These are phyloP conservation scores for Sphenostylis stenocarpa DNA, from an alignment of 306 rosid genomes.

Conservation along the genomic window DNA sequence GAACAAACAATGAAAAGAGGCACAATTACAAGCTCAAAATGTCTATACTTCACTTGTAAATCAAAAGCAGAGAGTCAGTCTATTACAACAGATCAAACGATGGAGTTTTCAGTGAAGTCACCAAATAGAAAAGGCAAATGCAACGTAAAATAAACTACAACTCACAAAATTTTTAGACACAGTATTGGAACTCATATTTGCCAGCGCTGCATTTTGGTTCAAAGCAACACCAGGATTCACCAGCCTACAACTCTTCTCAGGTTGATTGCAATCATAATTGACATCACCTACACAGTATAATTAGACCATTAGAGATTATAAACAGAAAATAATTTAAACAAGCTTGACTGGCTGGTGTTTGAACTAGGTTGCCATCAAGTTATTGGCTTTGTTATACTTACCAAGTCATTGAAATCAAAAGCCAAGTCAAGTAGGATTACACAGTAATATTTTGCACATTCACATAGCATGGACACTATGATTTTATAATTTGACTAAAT, in stretches of 20 bases:
- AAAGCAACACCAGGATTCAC: constrained; percentile 38
- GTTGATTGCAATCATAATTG: constrained; percentile 41
- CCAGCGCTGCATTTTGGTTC: constrained; percentile 45
- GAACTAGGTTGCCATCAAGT: constrained; percentile 19
- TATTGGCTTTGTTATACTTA: not conserved
- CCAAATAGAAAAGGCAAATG: constrained; percentile 24
- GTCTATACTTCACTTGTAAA: not conserved
- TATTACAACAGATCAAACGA: not conserved
- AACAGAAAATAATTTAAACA: constrained; percentile 27
- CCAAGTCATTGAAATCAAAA: not conserved
- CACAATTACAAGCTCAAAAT: not conserved
- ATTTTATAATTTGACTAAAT: constrained; percentile 3
- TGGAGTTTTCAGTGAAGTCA: constrained; percentile 6
- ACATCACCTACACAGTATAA: constrained; percentile 54
- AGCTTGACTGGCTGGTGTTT: not conserved
- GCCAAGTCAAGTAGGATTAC: not conserved
- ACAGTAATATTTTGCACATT: not conserved
- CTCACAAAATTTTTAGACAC: constrained; percentile 58
- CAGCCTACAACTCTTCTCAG: constrained; percentile 49
- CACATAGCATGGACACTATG: constrained; percentile 7
- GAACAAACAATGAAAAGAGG: constrained; percentile 21
- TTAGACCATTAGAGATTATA: constrained; percentile 11
- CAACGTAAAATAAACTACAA: constrained; percentile 14
- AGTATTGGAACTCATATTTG: constrained; percentile 43
- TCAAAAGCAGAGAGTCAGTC: not conserved